Percentiles rank a stretch among this genome's conserved stretches.
Conservation (phyloP, 1,284 basidiomycete genomes). For the Entoloma clypeatum region DNA sequence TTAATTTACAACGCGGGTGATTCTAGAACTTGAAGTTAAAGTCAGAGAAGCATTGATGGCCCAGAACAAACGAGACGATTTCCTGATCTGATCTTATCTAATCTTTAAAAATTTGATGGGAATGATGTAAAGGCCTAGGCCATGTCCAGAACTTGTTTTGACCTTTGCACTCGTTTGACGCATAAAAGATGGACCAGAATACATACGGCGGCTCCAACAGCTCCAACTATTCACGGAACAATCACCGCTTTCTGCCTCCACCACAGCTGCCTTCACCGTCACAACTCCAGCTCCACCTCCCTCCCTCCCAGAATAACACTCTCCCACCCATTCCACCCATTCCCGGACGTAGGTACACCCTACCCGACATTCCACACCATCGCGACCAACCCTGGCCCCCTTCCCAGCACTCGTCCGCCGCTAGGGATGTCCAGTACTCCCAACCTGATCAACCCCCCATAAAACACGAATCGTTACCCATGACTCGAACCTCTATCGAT, state of each 20-base stretch:
- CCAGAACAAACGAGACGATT: no score
- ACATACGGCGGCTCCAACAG: no score
- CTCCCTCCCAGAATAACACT: slow-evolving; percentile 13
- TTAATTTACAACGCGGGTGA: no score
- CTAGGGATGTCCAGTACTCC: slow-evolving; percentile 34
- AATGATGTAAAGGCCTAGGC: no score
- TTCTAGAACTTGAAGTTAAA: no score
- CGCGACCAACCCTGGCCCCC: slow-evolving; percentile 15
- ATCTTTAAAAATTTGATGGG: no score
- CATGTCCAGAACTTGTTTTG: no score
- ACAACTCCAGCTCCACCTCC: slow-evolving; percentile 16
- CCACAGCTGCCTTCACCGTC: slow-evolving; percentile 19
- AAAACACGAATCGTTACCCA: slow-evolving; percentile 12
- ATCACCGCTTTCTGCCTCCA: slow-evolving; percentile 14
- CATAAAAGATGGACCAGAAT: no score
- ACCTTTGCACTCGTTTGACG: no score
- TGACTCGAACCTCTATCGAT: slow-evolving; percentile 20
- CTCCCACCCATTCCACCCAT: slow-evolving; percentile 3
- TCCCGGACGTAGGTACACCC: slow-evolving; percentile 3
- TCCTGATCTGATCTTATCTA: no score
- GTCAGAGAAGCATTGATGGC: no score
- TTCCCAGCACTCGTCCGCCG: slow-evolving; percentile 29
- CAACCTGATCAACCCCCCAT: slow-evolving; percentile 8
- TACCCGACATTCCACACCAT: slow-evolving; percentile 7
- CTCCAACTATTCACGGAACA: no score